A percentile compares a stretch with the other conserved stretches of the same genome.
Evolutionary conservation across 1,284 basidiomycete genomes (phyloP).

Genomic region (Heterobasidion irregulare): DNA sequence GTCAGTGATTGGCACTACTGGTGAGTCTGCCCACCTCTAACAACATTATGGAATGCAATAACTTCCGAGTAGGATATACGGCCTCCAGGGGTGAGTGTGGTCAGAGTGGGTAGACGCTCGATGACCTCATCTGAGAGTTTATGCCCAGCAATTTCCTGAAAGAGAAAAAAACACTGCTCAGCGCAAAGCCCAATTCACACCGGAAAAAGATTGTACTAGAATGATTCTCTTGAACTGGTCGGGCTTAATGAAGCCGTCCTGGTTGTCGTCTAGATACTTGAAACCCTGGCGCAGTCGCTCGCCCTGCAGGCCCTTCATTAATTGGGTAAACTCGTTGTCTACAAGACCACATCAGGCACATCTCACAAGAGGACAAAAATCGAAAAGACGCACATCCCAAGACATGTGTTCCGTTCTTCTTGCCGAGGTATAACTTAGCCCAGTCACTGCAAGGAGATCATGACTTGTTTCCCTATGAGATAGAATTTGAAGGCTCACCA

Average conservation of each 20-base stretch:
- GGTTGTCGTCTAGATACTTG: slow-evolving; percentile 80
- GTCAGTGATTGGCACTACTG: slow-evolving; percentile 3
- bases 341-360: slow-evolving; percentile 6
- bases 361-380: slow-evolving; percentile 1
- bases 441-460: slow-evolving; percentile 54
- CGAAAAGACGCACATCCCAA: slow-evolving; percentile 68
- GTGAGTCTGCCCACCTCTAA: slow-evolving; percentile 48
- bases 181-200: background rate
- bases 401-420: slow-evolving; percentile 82
- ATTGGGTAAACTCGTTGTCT: slow-evolving; percentile 93
- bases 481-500: slow-evolving; percentile 39
- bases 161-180: background rate
- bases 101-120: slow-evolving; percentile 83
- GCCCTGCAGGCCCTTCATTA: slow-evolving; percentile 96
- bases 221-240: slow-evolving; percentile 93
- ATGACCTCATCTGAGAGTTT: slow-evolving; percentile 90
- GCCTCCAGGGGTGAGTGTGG: slow-evolving; percentile 79
- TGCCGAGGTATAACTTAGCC: slow-evolving; percentile 91
- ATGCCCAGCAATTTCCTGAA: slow-evolving; percentile 86
- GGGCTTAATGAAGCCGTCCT: slow-evolving; percentile 86
- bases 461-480: background rate
- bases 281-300: slow-evolving; percentile 93
- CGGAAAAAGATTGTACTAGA: slow-evolving; percentile 42
- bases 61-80: slow-evolving; percentile 94
- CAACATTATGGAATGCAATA: slow-evolving; percentile 91